Conservation (phyloP, 2,329 filamentous ascomycete species). For the Chaetomiaceae sp. region DNA sequence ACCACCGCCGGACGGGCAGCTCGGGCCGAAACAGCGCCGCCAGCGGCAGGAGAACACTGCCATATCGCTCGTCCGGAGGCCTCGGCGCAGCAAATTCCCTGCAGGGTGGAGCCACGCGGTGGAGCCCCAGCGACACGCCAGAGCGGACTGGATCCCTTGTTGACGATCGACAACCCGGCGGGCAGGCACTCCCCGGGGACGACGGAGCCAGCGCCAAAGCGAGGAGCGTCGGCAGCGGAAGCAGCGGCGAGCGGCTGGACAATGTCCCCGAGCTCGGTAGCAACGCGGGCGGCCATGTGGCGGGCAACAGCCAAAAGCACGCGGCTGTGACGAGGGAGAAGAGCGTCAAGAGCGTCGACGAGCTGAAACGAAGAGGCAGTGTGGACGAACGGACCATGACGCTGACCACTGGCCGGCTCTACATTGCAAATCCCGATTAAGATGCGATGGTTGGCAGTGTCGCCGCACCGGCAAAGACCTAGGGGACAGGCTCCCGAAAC, state of each 20-base stretch:
- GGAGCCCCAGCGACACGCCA: slow-evolving; percentile 52
- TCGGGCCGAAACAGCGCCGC: slow-evolving; percentile 67
- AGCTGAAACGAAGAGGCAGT: slow-evolving; percentile 70
- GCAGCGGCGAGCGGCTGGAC: slow-evolving; percentile 58
- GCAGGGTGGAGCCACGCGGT: slow-evolving; percentile 37
- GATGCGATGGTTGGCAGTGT: too few species aligned
- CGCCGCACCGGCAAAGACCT: too few species aligned
- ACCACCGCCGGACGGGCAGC: slow-evolving; percentile 68
- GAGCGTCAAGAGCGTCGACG: slow-evolving; percentile 63
- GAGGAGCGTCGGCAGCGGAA: slow-evolving; percentile 46
- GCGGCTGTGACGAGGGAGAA: slow-evolving; percentile 58
- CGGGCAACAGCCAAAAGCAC: slow-evolving; percentile 54
- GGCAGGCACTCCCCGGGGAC: slow-evolving; percentile 19
- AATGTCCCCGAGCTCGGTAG: slow-evolving; percentile 50
- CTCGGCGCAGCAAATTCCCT: slow-evolving; percentile 29
- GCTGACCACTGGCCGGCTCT: slow-evolving; percentile 67
- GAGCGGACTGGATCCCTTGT: slow-evolving; percentile 50
- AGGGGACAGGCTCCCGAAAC: slow-evolving; percentile 7
- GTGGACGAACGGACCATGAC: slow-evolving; percentile 79
- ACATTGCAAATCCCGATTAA: slow-evolving; percentile 80
- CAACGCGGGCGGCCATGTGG: slow-evolving; percentile 42
- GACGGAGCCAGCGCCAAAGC: slow-evolving; percentile 45
- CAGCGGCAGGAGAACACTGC: slow-evolving; percentile 45
- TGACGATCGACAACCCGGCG: slow-evolving; percentile 37
- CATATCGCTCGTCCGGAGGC: slow-evolving; percentile 49